Evolutionary conservation across 176 grass and related monocot genomes (phyloP), one percentile per base, ranked within the genome.

Genomic region (Juncus inflexus): DNA sequence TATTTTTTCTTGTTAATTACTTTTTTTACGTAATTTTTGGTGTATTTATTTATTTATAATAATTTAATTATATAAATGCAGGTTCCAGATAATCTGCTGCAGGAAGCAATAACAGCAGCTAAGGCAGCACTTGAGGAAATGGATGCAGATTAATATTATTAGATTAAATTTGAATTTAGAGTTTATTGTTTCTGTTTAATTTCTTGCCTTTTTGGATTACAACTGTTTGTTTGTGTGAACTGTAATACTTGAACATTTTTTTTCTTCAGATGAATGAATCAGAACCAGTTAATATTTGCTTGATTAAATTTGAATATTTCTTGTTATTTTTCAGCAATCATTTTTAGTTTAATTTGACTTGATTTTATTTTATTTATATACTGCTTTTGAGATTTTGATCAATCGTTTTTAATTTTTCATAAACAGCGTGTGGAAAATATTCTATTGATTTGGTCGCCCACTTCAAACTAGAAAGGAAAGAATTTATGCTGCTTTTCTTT

Each of bases 61-160:
- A 28, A 61, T 8, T 19, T 36, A 50, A 38, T 58, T 50, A 57
- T 54, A 65, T 56, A 6, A 37, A 61, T 74, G 11, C 80, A 95
- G 86, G 86, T 95, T 35, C 83, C 86, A 9, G 79, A 84, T 75
- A 67, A 65, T 80, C 54, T 90, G 6, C 55, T 87, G 70, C 75
- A 90, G 75, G 75, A 78, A 68, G 86, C 81, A 37, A 87, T 78
- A 74, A 57, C 78, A 15, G 83, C 75, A 61, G 90, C 86, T 37
- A 80, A 84, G 72, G 83, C 77, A 35, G 83, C 90, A 40, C 56
- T 82, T 3, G 86, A 90, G 76, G 90, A 83, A 64, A 95, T 90
- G 90, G 83, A 95, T 72, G 90, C 86, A 42, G 86, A 90, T 66
- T 95, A 76, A 77, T 47, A 47, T 11, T 13, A 15, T 60, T 35